phyloP scores from a whole-genome alignment of 2,329 filamentous ascomycete genomes.

The Aureobasidium melanogenum region DNA sequence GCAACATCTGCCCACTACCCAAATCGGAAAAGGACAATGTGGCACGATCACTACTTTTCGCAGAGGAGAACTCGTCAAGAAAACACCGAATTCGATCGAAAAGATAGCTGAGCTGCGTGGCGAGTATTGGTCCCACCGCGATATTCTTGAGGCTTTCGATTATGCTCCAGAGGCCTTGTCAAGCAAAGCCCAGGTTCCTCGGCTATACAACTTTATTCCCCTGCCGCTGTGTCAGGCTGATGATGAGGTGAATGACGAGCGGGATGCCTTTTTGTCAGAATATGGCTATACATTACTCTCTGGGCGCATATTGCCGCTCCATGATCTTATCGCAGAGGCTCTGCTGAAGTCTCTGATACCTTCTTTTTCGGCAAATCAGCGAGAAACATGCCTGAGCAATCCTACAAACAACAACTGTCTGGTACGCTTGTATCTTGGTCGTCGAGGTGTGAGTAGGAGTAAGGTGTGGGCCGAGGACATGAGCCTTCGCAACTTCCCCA shows the following conservation, averaged over 20 bases:
- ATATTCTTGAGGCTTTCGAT: not conserved
- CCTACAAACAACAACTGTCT: slow-evolving; percentile 31
- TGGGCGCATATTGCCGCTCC: not conserved
- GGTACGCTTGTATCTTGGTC: slow-evolving; percentile 41
- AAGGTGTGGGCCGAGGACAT: slow-evolving; percentile 22
- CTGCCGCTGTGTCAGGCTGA: not conserved
- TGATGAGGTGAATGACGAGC: not conserved
- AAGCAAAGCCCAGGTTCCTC: not conserved
- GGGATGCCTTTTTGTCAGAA: not conserved
- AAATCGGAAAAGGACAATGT: slow-evolving; percentile 2
- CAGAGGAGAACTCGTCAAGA: not conserved
- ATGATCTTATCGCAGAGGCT: not conserved
- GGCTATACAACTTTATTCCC: not conserved
- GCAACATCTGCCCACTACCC: not conserved
- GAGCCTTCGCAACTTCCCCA: slow-evolving; percentile 40
- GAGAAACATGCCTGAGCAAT: not conserved
- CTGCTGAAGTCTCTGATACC: not conserved
- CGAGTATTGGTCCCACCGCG: not conserved
- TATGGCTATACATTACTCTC: not conserved
- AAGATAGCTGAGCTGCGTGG: not conserved
- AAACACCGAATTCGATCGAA: not conserved
- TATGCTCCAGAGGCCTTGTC: not conserved
- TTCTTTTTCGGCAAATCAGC: not conserved
- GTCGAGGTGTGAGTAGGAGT: slow-evolving; percentile 16
- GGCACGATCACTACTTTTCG: not conserved